Conservation (phyloP, 257 asterid genomes). For the Cinchona pubescens region DNA sequence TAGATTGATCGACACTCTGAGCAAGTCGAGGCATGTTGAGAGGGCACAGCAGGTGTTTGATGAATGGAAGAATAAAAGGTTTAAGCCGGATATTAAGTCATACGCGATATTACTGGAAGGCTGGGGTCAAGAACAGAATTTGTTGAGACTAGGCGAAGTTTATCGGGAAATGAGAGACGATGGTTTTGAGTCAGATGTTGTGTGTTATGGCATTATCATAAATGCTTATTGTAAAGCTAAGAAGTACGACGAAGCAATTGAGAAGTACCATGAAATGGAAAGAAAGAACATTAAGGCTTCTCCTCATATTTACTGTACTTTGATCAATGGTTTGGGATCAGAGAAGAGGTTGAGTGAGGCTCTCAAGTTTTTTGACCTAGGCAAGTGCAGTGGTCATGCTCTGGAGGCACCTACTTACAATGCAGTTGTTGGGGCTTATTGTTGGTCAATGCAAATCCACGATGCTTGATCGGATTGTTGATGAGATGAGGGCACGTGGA, state of each 20-base stretch:
- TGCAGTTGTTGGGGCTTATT: slow-evolving; percentile 80
- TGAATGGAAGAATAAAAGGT: slow-evolving; percentile 49
- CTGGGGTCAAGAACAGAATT: slow-evolving; percentile 65
- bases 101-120: slow-evolving; percentile 76
- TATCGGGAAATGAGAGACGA: slow-evolving; percentile 61
- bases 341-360: slow-evolving; percentile 61
- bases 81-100: slow-evolving; percentile 59
- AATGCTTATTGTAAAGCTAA: slow-evolving; percentile 61
- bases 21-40: slow-evolving; percentile 62
- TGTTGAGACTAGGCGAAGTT: slow-evolving; percentile 62
- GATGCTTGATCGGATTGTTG: slow-evolving; percentile 52
- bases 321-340: slow-evolving; percentile 79
- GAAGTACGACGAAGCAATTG: slow-evolving; percentile 47
- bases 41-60: slow-evolving; percentile 75
- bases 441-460: slow-evolving; percentile 52
- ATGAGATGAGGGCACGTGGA: slow-evolving; percentile 61
- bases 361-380: slow-evolving; percentile 54
- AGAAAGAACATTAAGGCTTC: slow-evolving; percentile 49
- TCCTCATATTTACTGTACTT: slow-evolving; percentile 77
- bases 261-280: slow-evolving; percentile 54
- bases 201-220: slow-evolving; percentile 69
- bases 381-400: slow-evolving; percentile 38
- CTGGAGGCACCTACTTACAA: slow-evolving; percentile 71
- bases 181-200: slow-evolving; percentile 75
- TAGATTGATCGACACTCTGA: slow-evolving; percentile 65